These are phyloP conservation scores for Pichia thaimueangensis DNA, from an alignment of 805 yeast species.

Conservation along the genomic window DNA sequence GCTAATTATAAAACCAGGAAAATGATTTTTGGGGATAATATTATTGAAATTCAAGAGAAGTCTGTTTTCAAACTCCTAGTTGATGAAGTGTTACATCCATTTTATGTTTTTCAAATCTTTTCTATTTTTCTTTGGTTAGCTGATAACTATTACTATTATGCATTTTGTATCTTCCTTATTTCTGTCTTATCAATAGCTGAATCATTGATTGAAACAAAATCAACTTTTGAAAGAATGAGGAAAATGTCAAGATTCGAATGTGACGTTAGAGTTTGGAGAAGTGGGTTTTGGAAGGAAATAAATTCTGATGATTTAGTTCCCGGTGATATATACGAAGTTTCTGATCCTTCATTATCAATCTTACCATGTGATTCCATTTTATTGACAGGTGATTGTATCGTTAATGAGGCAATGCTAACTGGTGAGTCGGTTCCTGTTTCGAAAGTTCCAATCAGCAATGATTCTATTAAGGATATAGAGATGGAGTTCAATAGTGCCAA, in stretches of 20 bases:
- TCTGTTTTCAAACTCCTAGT: constrained; percentile 55
- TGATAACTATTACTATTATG: constrained; percentile 91
- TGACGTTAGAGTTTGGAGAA: constrained; percentile 83
- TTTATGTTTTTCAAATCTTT: constrained; percentile 89
- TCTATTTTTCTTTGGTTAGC: constrained; percentile 87
- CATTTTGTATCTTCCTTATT: constrained; percentile 82
- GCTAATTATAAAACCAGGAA: constrained; percentile 62
- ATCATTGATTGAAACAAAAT: constrained; percentile 79
- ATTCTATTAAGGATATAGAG: constrained; percentile 49
- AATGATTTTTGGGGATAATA: constrained; percentile 71
- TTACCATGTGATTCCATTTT: constrained; percentile 89
- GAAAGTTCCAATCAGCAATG: constrained; percentile 60
- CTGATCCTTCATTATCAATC: constrained; percentile 67
- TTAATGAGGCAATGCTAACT: constrained; percentile 96
- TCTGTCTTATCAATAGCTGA: constrained; percentile 75
- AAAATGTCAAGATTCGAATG: constrained; percentile 71
- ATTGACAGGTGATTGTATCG: constrained; percentile 86
- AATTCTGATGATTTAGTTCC: constrained; percentile 81
- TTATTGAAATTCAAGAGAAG: constrained; percentile 71
- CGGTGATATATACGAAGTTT: constrained; percentile 90
- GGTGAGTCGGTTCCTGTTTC: constrained; percentile 98
- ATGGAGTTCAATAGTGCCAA: constrained; percentile 50
- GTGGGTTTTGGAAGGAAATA: constrained; percentile 85
- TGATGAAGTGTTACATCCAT: constrained; percentile 92
- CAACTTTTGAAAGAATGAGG: constrained; percentile 63